Evolutionary conservation across 345 rosid species (phyloP).

Genomic region (Ailanthus altissimus): DNA sequence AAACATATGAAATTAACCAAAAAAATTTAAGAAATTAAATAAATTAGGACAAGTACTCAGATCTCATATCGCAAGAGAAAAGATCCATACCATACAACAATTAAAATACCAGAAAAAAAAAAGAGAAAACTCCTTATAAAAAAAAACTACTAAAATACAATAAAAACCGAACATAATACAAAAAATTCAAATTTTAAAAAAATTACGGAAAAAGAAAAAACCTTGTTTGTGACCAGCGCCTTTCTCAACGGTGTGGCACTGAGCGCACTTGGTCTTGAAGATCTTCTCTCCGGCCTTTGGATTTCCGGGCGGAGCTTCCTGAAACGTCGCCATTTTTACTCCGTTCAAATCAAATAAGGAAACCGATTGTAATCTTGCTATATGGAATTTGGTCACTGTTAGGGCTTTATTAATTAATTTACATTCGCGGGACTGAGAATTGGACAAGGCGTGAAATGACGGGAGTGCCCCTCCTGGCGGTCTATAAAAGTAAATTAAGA

Average conservation of each 20-base stretch:
- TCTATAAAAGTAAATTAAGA: neutral
- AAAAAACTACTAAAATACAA: neutral
- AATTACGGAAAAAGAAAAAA: neutral
- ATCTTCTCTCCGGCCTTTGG: constrained; percentile 64
- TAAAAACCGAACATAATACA: neutral
- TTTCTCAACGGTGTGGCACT: constrained; percentile 68
- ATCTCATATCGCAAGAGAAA: too few relatives aligned
- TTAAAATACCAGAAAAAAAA: too few relatives aligned
- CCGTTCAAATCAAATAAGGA: neutral
- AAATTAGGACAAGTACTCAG: too few relatives aligned
- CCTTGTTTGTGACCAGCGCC: constrained; percentile 78
- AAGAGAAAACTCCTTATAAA: too few relatives aligned
- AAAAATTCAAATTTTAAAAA: neutral
- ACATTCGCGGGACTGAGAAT: too few relatives aligned
- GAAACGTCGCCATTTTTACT: constrained; percentile 55
- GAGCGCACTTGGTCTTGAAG: constrained; percentile 69
- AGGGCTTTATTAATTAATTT: neutral
- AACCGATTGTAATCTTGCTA: neutral
- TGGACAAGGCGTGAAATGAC: neutral
- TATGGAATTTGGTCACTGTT: neutral
- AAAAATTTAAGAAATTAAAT: too few relatives aligned
- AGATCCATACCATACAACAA: too few relatives aligned
- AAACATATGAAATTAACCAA: too few relatives aligned
- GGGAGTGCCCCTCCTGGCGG: neutral
- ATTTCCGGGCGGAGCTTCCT: constrained; percentile 65